Evolutionary conservation across 345 rosid genomes (phyloP), one percentile per base, ranked within the genome.

Genomic region (Melastoma malabathricum): DNA sequence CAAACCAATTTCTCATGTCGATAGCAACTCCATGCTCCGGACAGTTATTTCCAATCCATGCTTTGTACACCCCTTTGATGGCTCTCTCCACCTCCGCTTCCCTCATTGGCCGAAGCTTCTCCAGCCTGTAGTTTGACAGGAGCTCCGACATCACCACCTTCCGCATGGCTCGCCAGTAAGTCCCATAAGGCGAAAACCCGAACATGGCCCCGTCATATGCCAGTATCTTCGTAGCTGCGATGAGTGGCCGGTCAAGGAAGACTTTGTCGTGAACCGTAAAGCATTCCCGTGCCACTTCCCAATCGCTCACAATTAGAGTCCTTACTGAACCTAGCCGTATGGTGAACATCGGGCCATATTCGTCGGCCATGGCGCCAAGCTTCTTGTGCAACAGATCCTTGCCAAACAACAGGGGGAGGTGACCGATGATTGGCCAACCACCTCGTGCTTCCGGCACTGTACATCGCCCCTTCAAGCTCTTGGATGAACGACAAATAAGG

Each of bases 401-500:
- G 39, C 59, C 57, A 1, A 51, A 55, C 1, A 70, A 56, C 48
- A 73, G 72, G 49, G 65, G 74, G 60, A 65, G 38, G 51, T 73
- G 78, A 4, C 82, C 82, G 14, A 73, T 59, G 12, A 73, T 18
- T 23, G 74, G 82, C 72, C 69, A 71, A 9, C 69, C 64, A 3
- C 76, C 70, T 1, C 48, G n/a, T 0, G 57, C 76, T 50, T 68
- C 61, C 0, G 74, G 75, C 17, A 48, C 68, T 8, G n/a, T n/a
- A n/a, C n/a, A n/a, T n/a, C n/a, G n/a, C n/a, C n/a, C n/a, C n/a
- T n/a, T n/a, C n/a, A n/a, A n/a, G n/a, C n/a, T n/a, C n/a, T n/a
- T n/a, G n/a, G n/a, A n/a, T n/a, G n/a, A n/a, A n/a, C n/a, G n/a
- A n/a, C n/a, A n/a, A n/a, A n/a, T n/a, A n/a, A n/a, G n/a, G n/a